A percentile compares a stretch with the other conserved stretches of the same genome.
Evolutionary conservation across 306 rosid species (phyloP).

Genomic region (Cicer bijugum): DNA sequence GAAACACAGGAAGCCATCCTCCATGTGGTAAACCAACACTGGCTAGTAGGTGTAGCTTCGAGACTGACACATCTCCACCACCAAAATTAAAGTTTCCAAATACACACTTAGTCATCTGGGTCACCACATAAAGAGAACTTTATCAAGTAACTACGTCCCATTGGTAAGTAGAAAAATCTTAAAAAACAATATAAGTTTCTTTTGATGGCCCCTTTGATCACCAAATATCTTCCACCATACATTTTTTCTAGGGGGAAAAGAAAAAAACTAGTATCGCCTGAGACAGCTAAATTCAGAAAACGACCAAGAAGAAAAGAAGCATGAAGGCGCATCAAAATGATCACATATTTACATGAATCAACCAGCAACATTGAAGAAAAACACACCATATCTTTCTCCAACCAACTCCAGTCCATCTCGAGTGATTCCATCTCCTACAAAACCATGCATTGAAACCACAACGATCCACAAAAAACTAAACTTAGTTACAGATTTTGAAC

Average conservation of each 20-base stretch:
- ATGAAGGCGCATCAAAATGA: conserved; percentile 22
- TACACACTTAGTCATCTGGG: background rate
- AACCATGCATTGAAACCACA: conserved; percentile 23
- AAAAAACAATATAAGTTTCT: conserved; percentile 18
- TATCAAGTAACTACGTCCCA: conserved; percentile 16
- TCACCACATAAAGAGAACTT: conserved; percentile 7
- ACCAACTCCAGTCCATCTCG: conserved; percentile 81
- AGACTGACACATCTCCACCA: background rate
- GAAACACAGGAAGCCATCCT: background rate
- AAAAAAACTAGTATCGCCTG: background rate
- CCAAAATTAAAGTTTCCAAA: background rate
- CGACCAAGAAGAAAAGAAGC: conserved; percentile 16
- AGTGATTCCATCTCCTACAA: conserved; percentile 75
- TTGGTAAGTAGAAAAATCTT: conserved; percentile 7
- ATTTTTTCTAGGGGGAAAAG: background rate
- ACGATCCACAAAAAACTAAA: background rate
- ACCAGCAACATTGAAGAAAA: conserved; percentile 22
- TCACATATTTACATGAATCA: conserved; percentile 27
- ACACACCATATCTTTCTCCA: conserved; percentile 88
- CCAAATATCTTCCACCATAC: background rate
- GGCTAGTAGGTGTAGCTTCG: background rate
- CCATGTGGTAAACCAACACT: background rate
- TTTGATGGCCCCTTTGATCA: conserved; percentile 15
- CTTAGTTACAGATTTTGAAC: conserved; percentile 32
- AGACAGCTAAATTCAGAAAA: conserved; percentile 33